Conservation (phyloP, 805 yeast species). For the Cyberlindnera americana region DNA sequence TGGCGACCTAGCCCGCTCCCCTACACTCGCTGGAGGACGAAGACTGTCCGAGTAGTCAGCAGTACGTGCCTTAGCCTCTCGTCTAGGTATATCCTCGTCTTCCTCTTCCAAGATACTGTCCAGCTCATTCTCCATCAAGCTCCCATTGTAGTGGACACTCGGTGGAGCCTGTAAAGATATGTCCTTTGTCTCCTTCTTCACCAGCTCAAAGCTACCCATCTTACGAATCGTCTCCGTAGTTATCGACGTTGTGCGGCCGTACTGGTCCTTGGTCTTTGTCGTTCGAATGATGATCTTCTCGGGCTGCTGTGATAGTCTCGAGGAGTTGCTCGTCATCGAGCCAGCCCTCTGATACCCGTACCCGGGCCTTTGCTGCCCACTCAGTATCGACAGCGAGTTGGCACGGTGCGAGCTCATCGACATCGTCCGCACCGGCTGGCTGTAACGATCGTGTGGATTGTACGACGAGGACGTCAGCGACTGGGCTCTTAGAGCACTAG, state of each 20-base stretch:
- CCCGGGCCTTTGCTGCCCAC: constrained; percentile 1
- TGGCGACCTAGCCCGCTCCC: constrained; percentile 13
- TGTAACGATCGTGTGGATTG: constrained; percentile 8
- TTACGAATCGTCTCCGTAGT: constrained; percentile 50
- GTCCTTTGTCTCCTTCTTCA: constrained; percentile 42
- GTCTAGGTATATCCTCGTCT: constrained; percentile 3
- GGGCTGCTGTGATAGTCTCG: constrained; percentile 3
- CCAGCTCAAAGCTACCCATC: constrained; percentile 45
- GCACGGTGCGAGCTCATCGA: constrained; percentile 12
- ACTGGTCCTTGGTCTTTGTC: constrained; percentile 45
- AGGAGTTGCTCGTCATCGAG: constrained; percentile 9
- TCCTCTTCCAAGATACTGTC: constrained; percentile 30
- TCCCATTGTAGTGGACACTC: constrained; percentile 26
- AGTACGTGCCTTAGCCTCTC: no score
- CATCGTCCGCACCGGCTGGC: constrained; percentile 11
- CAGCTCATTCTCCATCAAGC: constrained; percentile 28
- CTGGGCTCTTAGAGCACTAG: constrained; percentile 20
- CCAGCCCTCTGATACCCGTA: constrained; percentile 6
- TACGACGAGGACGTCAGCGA: constrained; percentile 21
- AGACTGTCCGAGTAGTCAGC: no score
- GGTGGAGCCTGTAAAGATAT: no score
- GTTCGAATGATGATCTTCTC: constrained; percentile 40
- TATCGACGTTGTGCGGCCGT: constrained; percentile 52
- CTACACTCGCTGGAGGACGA: no score
- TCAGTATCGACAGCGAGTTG: constrained; percentile 12